A percentile compares a stretch with the other conserved stretches of the same genome.
phyloP scores from a whole-genome alignment of 305 asterid genomes.

The Solanum hybrid region DNA sequence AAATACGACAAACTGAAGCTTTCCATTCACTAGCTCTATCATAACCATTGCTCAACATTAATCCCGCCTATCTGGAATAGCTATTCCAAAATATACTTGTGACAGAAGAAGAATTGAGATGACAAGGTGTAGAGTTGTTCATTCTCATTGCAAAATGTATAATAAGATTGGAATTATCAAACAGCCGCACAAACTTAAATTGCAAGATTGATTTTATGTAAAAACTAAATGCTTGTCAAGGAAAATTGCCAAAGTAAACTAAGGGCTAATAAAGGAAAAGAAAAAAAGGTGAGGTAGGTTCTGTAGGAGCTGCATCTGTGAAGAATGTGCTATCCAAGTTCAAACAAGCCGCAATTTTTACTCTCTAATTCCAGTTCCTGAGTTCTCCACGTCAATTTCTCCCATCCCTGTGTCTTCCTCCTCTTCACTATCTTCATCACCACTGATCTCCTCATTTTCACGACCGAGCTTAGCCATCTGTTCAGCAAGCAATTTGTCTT shows the following conservation, averaged over 20 bases:
- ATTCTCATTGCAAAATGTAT: background rate
- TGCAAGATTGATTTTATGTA: background rate
- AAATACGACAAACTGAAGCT: background rate
- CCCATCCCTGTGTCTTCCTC: slow-evolving; percentile 99
- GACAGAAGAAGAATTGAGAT: background rate
- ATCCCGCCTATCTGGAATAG: background rate
- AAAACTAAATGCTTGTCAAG: background rate
- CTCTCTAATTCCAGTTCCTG: slow-evolving; percentile 42
- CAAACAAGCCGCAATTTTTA: slow-evolving; percentile 16
- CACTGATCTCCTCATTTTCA: slow-evolving; percentile 76
- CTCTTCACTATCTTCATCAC: slow-evolving; percentile 85
- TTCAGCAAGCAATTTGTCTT: slow-evolving; percentile 77
- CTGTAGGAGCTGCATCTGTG: background rate
- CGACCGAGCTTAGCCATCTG: slow-evolving; percentile 66
- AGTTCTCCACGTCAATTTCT: slow-evolving; percentile 56
- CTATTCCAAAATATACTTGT: background rate
- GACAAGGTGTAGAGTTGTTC: background rate
- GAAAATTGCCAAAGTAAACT: background rate
- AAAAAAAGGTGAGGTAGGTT: background rate
- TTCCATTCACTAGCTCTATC: background rate
- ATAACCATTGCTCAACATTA: background rate
- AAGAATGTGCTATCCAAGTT: background rate
- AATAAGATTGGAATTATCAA: background rate
- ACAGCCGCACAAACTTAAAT: background rate
- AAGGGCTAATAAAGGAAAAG: background rate